Evolutionary conservation across 306 rosid genomes (phyloP).

Genomic region (Senna siamea): DNA sequence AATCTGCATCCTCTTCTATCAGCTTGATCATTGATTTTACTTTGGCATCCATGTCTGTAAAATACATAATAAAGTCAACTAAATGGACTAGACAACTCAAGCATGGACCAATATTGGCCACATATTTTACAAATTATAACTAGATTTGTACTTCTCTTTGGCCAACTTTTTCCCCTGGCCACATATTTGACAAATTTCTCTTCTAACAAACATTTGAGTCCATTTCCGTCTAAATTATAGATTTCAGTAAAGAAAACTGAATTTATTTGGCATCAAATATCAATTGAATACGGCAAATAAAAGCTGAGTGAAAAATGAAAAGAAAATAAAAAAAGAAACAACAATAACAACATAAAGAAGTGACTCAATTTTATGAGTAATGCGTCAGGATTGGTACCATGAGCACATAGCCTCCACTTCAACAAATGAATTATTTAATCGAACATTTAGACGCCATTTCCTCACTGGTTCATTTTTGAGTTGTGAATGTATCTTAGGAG

Average conservation of each 20-base stretch:
- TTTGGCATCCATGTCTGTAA: conserved; percentile 93
- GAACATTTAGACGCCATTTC: background rate
- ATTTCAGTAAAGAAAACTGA: conserved; percentile 17
- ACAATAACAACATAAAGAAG: too few species aligned
- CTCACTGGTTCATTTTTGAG: background rate
- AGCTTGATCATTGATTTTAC: conserved; percentile 98
- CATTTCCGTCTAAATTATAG: conserved; percentile 4
- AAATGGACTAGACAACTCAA: background rate
- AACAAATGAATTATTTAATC: conserved; percentile 1
- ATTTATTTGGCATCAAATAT: background rate
- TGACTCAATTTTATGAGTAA: too few species aligned
- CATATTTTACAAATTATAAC: conserved; percentile 27
- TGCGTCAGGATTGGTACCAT: background rate
- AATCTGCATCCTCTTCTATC: conserved; percentile 99
- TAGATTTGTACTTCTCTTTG: conserved; percentile 19
- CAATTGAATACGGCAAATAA: background rate
- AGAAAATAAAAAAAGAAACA: too few species aligned
- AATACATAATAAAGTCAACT: conserved; percentile 33
- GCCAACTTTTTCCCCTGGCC: background rate
- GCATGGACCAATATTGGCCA: background rate
- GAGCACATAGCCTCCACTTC: background rate
- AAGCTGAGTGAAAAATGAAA: background rate
- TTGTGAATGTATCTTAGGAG: background rate
- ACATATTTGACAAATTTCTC: background rate
- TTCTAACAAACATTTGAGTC: background rate